These are phyloP conservation scores for Neocatenulostroma microsporum DNA, from an alignment of 2,329 filamentous ascomycete species.

Conservation along the genomic window DNA sequence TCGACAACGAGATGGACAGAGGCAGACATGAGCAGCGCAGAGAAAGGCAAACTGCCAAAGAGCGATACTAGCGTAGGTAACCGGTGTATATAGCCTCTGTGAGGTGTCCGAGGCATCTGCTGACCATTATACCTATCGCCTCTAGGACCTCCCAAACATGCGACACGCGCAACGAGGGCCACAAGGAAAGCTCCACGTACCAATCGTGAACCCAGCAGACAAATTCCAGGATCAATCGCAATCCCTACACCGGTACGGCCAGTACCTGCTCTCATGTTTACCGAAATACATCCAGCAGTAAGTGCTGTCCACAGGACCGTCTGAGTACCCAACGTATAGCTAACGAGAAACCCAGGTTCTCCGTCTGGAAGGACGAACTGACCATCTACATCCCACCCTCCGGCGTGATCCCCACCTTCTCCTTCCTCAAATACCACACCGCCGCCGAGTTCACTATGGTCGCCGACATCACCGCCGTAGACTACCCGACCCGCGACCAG, in stretches of 20 bases:
- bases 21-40: slow-evolving; percentile 22
- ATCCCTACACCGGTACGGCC: slow-evolving; percentile 84
- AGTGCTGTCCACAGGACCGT: no score
- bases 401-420: slow-evolving; percentile 84
- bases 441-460: slow-evolving; percentile 94
- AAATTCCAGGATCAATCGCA: slow-evolving; percentile 84
- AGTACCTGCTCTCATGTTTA: slow-evolving; percentile 92
- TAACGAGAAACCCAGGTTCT: no score
- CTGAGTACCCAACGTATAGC: no score
- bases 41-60: slow-evolving; percentile 31
- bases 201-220: slow-evolving; percentile 87
- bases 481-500: slow-evolving; percentile 91
- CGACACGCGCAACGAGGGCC: slow-evolving; percentile 34
- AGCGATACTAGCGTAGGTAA: slow-evolving; percentile 5
- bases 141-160: slow-evolving; percentile 43
- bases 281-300: slow-evolving; percentile 95
- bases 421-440: slow-evolving; percentile 95
- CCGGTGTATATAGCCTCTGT: no score
- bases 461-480: slow-evolving; percentile 85
- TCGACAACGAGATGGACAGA: slow-evolving; percentile 19
- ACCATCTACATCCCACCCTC: slow-evolving; percentile 67
- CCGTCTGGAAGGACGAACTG: slow-evolving; percentile 98
- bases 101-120: no score
- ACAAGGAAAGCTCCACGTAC: slow-evolving; percentile 56
- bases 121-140: no score